Base-by-base conservation (phyloP, 768 basidiomycete species). In the Serendipita sp. region DNA sequence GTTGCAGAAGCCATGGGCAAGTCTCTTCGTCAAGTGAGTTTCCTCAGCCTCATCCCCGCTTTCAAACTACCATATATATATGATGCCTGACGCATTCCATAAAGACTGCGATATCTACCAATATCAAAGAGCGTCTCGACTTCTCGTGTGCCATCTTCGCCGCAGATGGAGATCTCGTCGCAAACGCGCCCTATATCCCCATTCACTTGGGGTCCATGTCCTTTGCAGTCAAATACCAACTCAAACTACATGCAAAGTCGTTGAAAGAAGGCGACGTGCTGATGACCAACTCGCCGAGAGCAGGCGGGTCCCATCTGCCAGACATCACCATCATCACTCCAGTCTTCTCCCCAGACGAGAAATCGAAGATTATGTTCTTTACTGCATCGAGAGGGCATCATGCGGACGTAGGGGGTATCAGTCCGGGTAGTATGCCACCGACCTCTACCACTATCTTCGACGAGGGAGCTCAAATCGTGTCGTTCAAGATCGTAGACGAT, bases 1-100 rank as follows among this genome's bases (percentile, higher is more conserved):
- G 90, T 97, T 18, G 92, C 92, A 6, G 92, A 95, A 72, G 92
- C 92, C 8, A 96, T 95, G 92, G 93, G 92, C 8, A 79, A 88
- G 58, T 88, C 88, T 0, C 76, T 94, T 27, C 90, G 52, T n/a
- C 52, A 53, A 31, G 52, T 53, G 2, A 88, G 72, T 45, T 13
- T 13, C 44, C 23, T 23, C 44, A 45, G 44, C 13, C 44, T 18
- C 44, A 45, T 18, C 44, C 44, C 44, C 11, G 13, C 18, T 13
- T 13, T 45, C 44, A 13, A 45, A 45, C 18, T 45, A 13, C 44
- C 44, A 13, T 18, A 18, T 45, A 13, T 13, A 45, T 13, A 45
- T 13, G 13, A 13, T 13, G 18, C 44, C 44, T 13, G 18, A 45
- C 18, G 13, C 44, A 45, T 45, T 45, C 52, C 11, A 11, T 53